phyloP scores from a whole-genome alignment of 371 early-diverging fungal species.

The Mortierella sp. region DNA sequence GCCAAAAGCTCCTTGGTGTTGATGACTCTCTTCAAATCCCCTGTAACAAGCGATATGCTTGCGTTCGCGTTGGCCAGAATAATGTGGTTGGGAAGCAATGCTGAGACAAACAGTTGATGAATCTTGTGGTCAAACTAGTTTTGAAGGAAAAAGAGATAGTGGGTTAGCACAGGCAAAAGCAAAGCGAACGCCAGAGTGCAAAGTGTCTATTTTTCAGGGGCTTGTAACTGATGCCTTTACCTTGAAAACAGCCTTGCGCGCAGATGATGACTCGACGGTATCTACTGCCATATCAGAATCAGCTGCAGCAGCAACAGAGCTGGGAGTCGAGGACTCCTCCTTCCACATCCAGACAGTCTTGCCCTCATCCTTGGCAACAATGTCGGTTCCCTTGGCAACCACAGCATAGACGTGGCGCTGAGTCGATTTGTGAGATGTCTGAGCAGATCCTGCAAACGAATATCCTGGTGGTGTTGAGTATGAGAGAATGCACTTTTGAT shows the following conservation, averaged over 20 bases:
- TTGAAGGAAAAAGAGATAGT: not conserved
- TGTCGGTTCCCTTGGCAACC: slow-evolving; percentile 69
- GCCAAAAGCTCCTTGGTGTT: slow-evolving; percentile 31
- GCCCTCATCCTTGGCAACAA: slow-evolving; percentile 65
- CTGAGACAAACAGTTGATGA: slow-evolving; percentile 65
- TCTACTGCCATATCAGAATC: slow-evolving; percentile 50
- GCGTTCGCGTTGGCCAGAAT: slow-evolving; percentile 67
- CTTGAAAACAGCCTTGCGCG: slow-evolving; percentile 51
- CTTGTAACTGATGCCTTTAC: not conserved
- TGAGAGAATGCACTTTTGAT: slow-evolving; percentile 72
- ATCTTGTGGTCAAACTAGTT: slow-evolving; percentile 68
- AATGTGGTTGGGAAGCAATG: slow-evolving; percentile 64
- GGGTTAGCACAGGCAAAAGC: not conserved
- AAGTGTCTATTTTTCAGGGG: not conserved
- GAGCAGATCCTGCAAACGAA: slow-evolving; percentile 68
- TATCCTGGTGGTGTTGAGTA: slow-evolving; percentile 73
- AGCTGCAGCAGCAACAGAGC: slow-evolving; percentile 21
- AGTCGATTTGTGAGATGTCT: slow-evolving; percentile 52
- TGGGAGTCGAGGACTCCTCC: slow-evolving; percentile 40
- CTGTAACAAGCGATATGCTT: slow-evolving; percentile 65
- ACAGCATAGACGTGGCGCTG: slow-evolving; percentile 69
- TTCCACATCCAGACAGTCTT: slow-evolving; percentile 74
- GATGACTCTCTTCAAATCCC: slow-evolving; percentile 66
- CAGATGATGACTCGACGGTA: slow-evolving; percentile 42
- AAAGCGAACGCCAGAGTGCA: too few species aligned